Conservation (phyloP, 169 alveolate genomes). For the Plasmodium blacklocki region DNA sequence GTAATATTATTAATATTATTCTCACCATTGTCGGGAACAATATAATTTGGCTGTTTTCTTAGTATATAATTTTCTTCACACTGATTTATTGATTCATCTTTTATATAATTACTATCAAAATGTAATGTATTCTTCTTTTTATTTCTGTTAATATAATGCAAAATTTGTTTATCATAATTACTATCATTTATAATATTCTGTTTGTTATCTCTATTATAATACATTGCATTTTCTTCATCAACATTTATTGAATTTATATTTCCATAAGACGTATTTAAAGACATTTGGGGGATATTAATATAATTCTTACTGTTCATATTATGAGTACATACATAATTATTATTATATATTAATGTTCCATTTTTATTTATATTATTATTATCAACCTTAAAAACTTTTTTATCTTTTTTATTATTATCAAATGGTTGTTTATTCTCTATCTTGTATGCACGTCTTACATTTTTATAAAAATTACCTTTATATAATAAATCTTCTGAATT, state of each 20-base stretch:
- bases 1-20: background rate
- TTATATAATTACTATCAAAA: background rate
- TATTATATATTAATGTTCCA: background rate
- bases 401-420: slow-evolving; percentile 1
- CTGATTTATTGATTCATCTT: background rate
- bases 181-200: background rate
- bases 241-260: background rate
- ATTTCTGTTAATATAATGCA: background rate
- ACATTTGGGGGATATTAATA: background rate
- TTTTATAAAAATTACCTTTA: slow-evolving; percentile 6
- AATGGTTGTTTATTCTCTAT: background rate
- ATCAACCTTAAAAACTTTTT: background rate
- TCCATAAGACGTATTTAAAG: background rate
- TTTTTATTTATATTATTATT: background rate
- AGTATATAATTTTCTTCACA: background rate
- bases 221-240: background rate
- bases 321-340: background rate
- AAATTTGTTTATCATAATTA: background rate
- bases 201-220: background rate
- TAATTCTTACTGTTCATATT: background rate
- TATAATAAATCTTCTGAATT: slow-evolving; percentile 61
- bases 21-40: background rate
- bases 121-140: background rate
- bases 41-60: background rate
- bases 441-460: slow-evolving; percentile 5